Evolutionary conservation across 2,329 filamentous ascomycete genomes (phyloP).

Genomic region (Claviceps sp.): DNA sequence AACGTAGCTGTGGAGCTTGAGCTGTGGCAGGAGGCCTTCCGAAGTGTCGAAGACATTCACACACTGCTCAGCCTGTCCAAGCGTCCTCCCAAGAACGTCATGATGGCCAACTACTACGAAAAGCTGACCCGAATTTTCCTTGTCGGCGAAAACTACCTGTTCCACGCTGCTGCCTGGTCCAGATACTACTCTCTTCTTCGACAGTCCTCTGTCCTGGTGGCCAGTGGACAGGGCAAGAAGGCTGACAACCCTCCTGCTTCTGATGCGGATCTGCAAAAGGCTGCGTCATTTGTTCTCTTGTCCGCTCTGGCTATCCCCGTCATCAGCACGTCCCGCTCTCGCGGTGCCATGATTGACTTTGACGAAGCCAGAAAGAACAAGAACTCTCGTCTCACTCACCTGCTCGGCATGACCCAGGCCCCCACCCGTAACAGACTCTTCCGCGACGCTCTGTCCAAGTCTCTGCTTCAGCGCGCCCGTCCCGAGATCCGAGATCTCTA

Average conservation of each 20-base stretch:
- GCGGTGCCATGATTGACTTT: conserved; percentile 89
- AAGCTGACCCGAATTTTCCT: conserved; percentile 98
- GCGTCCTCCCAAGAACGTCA: conserved; percentile 93
- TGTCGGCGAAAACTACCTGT: conserved; percentile 97
- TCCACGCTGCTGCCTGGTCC: conserved; percentile 96
- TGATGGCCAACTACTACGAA: conserved; percentile 99
- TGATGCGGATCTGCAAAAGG: conserved; percentile 84
- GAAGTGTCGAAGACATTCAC: conserved; percentile 97
- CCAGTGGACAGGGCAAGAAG: conserved; percentile 78
- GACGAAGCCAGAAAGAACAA: conserved; percentile 98
- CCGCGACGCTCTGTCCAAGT: conserved; percentile 91
- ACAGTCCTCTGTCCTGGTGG: conserved; percentile 72
- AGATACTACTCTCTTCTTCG: conserved; percentile 94
- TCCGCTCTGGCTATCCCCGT: conserved; percentile 96
- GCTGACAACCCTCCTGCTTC: conserved; percentile 83
- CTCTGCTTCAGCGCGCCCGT: conserved; percentile 78
- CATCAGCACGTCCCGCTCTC: conserved; percentile 94
- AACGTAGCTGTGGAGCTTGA: conserved; percentile 97
- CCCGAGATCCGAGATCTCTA: conserved; percentile 95
- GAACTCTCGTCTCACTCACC: conserved; percentile 91
- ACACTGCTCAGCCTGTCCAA: conserved; percentile 95
- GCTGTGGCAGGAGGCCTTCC: conserved; percentile 98
- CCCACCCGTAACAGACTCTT: conserved; percentile 85
- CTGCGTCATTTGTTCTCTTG: conserved; percentile 87
- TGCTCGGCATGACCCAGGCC: conserved; percentile 82